Evolutionary conservation across 352 stramenopile genomes (phyloP).

Genomic region (Phytophthora sansomeana): DNA sequence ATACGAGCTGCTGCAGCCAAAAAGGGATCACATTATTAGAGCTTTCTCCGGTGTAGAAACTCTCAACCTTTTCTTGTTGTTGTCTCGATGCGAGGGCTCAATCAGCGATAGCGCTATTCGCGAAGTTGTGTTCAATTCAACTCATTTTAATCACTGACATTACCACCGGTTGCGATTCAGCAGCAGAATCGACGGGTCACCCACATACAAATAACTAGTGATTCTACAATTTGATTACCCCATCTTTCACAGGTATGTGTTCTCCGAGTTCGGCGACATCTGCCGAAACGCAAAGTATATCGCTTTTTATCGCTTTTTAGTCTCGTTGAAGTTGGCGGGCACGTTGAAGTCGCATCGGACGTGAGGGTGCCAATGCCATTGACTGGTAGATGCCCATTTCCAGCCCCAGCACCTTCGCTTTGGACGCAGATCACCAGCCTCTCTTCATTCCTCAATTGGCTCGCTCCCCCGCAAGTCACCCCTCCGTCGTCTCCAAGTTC

Average conservation of each 20-base stretch:
- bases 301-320: slow-evolving; percentile 27
- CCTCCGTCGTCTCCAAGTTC: neutral
- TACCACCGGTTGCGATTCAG: no score
- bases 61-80: no score
- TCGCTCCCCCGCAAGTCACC: slow-evolving; percentile 26
- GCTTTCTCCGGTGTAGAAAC: no score
- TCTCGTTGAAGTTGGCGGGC: slow-evolving; percentile 34
- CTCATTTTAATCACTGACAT: no score
- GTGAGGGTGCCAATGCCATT: neutral
- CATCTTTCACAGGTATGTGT: neutral
- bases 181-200: neutral
- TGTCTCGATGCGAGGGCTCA: no score
- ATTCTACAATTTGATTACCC: neutral
- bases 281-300: slow-evolving; percentile 40
- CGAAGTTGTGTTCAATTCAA: slow-evolving; percentile 1
- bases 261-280: slow-evolving; percentile 7
- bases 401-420: neutral
- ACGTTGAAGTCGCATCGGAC: slow-evolving; percentile 30
- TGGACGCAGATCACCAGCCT: neutral
- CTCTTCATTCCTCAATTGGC: slow-evolving; percentile 43
- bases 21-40: no score
- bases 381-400: neutral
- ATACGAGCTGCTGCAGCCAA: no score
- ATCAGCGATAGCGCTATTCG: neutral
- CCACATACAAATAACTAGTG: slow-evolving; percentile 4